A percentile compares a stretch with the other conserved stretches of the same genome.
Conservation (phyloP, 306 rosid species). For the Malus sieversii region DNA sequence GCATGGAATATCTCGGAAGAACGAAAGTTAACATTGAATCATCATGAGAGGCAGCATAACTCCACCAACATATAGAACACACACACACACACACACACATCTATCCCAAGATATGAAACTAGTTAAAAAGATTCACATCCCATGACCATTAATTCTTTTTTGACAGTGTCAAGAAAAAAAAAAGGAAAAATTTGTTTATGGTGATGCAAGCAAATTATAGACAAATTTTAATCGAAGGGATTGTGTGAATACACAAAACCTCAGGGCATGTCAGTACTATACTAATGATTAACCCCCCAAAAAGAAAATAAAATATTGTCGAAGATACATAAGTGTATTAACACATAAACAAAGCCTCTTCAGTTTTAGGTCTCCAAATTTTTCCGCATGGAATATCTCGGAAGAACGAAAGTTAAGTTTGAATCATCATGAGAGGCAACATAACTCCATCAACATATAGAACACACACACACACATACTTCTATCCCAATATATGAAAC, state of each 20-base stretch:
- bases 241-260: no score
- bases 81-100: not conserved
- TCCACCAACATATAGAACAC: not conserved
- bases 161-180: no score
- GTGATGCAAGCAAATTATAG: no score
- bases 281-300: not conserved
- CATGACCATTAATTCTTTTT: no score
- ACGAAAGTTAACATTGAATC: slow-evolving; percentile 8
- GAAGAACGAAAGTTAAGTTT: no score
- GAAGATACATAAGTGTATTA: not conserved
- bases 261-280: no score
- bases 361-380: slow-evolving; percentile 85
- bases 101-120: not conserved
- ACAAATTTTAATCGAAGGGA: no score
- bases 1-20: slow-evolving; percentile 22
- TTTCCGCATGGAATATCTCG: slow-evolving; percentile 32
- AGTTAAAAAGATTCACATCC: no score
- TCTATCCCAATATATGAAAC: no score
- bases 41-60: not conserved
- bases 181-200: not conserved
- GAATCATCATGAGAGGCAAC: not conserved
- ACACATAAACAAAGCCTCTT: slow-evolving; percentile 36
- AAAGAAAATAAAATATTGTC: no score
- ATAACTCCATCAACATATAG: no score
- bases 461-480: no score